Conservation (phyloP, 192 early-diverging fungal species). For the Diversispora epigaea region DNA sequence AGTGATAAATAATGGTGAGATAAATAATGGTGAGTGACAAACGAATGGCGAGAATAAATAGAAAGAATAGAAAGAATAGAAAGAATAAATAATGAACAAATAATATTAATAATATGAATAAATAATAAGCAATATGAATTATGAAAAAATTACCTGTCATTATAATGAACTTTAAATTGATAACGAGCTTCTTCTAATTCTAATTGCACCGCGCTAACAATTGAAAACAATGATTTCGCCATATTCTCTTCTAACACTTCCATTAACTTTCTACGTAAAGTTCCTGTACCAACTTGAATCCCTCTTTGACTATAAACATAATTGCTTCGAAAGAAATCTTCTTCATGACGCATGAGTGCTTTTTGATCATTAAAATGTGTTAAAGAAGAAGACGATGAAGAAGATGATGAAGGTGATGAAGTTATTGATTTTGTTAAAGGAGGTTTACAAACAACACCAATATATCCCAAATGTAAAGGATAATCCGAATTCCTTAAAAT, state of each 20-base stretch:
- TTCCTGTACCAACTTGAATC: conserved; percentile 80
- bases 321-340: conserved; percentile 55
- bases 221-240: conserved; percentile 75
- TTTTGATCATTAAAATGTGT: background rate
- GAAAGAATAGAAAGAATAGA: no score
- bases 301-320: conserved; percentile 61
- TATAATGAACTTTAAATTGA: conserved; percentile 99
- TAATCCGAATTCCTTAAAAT: conserved; percentile 91
- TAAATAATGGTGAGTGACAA: no score
- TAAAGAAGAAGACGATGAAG: no score
- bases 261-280: conserved; percentile 85
- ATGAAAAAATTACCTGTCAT: conserved; percentile 69
- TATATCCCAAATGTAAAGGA: conserved; percentile 91
- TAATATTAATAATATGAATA: no score
- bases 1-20: no score
- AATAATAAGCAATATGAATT: background rate
- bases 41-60: no score
- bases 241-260: conserved; percentile 89
- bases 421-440: conserved; percentile 21
- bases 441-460: conserved; percentile 92
- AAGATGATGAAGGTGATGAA: no score
- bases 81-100: no score
- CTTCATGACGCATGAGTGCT: conserved; percentile 55
- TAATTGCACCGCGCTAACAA: conserved; percentile 90
- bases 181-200: conserved; percentile 95